Percentiles rank a stretch among this genome's conserved stretches.
phyloP scores from a whole-genome alignment of 768 basidiomycete species.

The Phylloporus sp. region DNA sequence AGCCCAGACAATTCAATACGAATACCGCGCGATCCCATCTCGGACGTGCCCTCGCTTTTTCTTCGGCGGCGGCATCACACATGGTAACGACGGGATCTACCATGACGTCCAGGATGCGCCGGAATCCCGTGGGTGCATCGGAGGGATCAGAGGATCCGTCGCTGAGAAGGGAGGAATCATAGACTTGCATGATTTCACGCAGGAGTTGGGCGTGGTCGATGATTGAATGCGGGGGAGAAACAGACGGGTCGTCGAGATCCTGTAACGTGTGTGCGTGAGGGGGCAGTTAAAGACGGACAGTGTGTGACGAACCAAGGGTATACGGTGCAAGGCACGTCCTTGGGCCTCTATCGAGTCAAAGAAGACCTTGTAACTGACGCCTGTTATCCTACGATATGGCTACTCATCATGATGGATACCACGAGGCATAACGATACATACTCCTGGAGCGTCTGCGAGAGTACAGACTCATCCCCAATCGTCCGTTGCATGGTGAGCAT shows the following conservation, averaged over 20 bases:
- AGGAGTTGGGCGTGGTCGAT: conserved; percentile 81
- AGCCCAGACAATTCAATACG: conserved; percentile 79
- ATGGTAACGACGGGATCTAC: conserved; percentile 80
- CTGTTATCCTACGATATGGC: conserved; percentile 57
- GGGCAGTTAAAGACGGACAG: neutral
- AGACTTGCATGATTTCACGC: conserved; percentile 84
- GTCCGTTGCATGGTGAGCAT: conserved; percentile 88
- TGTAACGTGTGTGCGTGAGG: conserved; percentile 20
- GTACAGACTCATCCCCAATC: conserved; percentile 75
- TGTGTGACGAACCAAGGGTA: conserved; percentile 44
- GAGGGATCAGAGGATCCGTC: conserved; percentile 27
- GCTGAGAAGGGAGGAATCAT: conserved; percentile 78
- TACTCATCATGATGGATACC: neutral
- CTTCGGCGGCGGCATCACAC: conserved; percentile 63
- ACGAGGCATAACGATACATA: conserved; percentile 31
- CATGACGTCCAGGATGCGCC: conserved; percentile 69
- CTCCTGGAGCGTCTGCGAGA: conserved; percentile 78
- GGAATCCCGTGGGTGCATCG: conserved; percentile 16
- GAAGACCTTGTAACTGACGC: conserved; percentile 76
- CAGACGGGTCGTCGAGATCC: conserved; percentile 65
- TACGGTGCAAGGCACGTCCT: conserved; percentile 56
- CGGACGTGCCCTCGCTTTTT: conserved; percentile 48
- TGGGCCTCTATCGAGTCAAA: conserved; percentile 84
- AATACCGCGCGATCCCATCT: conserved; percentile 83
- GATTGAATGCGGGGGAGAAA: conserved; percentile 70